phyloP scores from a whole-genome alignment of 768 basidiomycete species.

The Mycena rosella region DNA sequence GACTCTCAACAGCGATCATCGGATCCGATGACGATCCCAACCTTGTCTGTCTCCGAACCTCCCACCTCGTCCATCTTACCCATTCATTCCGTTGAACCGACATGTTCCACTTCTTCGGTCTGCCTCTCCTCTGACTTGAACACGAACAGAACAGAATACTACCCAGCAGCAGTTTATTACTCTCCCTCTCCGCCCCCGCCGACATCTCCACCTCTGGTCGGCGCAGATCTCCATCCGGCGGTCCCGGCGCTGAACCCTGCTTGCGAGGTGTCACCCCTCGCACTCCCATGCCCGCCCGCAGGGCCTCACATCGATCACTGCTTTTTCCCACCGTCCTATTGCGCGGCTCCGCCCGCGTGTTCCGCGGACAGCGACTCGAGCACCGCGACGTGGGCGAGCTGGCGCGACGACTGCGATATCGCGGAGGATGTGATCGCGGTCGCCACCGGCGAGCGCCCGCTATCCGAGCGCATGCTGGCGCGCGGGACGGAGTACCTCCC shows the following conservation, averaged over 20 bases:
- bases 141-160: not conserved
- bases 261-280: not conserved
- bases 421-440: not conserved
- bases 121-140: not conserved
- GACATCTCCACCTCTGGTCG: not conserved
- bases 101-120: not conserved
- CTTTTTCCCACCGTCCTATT: not conserved
- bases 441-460: constrained; percentile 13
- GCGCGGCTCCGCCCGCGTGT: not conserved
- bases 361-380: not conserved
- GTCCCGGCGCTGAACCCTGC: not conserved
- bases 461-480: not conserved
- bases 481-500: constrained; percentile 13
- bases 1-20: no score
- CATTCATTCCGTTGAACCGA: not conserved
- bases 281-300: not conserved
- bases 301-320: not conserved
- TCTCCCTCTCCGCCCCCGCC: not conserved
- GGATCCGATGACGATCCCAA: not conserved
- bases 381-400: constrained; percentile 8
- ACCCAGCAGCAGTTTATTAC: not conserved
- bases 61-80: not conserved
- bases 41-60: no score
- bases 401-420: constrained; percentile 19
- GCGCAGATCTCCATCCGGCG: not conserved